Base-by-base conservation (phyloP, 2,329 filamentous ascomycete species). In the Colletotrichum sojae region DNA sequence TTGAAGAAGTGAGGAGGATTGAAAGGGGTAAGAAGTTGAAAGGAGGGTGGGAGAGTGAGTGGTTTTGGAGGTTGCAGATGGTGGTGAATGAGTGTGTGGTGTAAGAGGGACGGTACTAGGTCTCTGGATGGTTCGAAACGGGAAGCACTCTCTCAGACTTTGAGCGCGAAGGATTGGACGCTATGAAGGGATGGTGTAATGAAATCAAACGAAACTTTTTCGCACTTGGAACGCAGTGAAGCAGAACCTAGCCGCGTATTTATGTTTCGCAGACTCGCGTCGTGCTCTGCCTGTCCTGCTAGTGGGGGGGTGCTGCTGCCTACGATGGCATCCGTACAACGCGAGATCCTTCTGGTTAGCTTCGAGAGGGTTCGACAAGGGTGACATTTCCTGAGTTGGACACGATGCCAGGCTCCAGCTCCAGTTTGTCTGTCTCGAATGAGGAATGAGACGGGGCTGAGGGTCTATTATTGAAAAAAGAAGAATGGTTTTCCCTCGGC, bases 281-380 rank as follows among this genome's bases (percentile, higher is more conserved):
- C 22, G 8, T 25, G 9, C 46, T 3, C 39, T 43, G 25, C n/a
- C 39, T 9, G 15, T 52, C n/a, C 4, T 16, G n/a, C 16, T 31
- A 20, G 57, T 5, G 48, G 46, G n/a, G 31, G 16, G 46, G 36
- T 53, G 46, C 49, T 69, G 66, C 49, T 63, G 61, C 65, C 55
- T 27, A 10, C 27, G 6, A 43, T 53, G 40, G 13, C 10, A 25
- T 20, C 39, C 36, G 20, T 20, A 22, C 18, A 4, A 46, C 6
- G n/a, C n/a, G n/a, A 68, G 48, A 22, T 51, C 40, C 16, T 65
- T 65, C 27, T 25, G 60, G 20, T 40, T 54, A 48, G 39, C 18
- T 69, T 69, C 66, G 20, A 59, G 61, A 65, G 40, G 9, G 20
- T 69, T 69, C 61, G 61, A 65, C 61, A 49, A 20, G 54, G 54